Conservation (phyloP, 768 basidiomycete species). For the Kwoniella sp. region DNA sequence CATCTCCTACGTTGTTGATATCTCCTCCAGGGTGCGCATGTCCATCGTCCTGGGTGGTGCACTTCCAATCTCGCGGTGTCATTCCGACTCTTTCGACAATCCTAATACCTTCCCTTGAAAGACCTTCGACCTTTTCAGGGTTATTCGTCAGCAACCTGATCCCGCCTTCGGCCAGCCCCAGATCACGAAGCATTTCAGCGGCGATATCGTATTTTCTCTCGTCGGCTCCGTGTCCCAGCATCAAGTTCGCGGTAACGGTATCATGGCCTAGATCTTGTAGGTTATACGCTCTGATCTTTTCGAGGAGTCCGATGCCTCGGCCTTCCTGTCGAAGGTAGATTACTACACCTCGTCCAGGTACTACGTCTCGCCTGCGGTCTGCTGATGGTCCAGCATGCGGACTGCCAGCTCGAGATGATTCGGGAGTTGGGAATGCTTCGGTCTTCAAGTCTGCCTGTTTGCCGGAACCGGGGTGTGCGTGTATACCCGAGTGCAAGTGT, state of each 20-base stretch:
- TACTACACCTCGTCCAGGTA: conserved; percentile 87
- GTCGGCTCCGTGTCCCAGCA: conserved; percentile 92
- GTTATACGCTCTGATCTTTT: conserved; percentile 96
- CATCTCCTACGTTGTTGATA: conserved; percentile 33
- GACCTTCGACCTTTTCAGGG: conserved; percentile 89
- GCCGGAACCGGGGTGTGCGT: not conserved
- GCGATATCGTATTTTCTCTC: conserved; percentile 92
- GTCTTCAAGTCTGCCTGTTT: not conserved
- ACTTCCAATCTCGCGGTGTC: conserved; percentile 84
- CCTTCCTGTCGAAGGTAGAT: conserved; percentile 97
- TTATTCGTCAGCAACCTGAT: conserved; percentile 92
- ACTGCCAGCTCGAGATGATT: conserved; percentile 60
- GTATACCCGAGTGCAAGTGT: conserved; percentile 14
- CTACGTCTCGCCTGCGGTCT: conserved; percentile 54
- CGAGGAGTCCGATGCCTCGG: conserved; percentile 90
- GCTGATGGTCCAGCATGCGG: conserved; percentile 51
- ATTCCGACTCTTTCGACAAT: conserved; percentile 86
- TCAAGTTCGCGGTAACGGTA: conserved; percentile 95
- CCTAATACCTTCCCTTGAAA: conserved; percentile 77
- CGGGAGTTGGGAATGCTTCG: conserved; percentile 7
- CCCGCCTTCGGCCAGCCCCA: conserved; percentile 67
- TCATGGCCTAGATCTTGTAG: conserved; percentile 96
- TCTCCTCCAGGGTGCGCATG: conserved; percentile 41
- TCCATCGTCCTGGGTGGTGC: conserved; percentile 16
- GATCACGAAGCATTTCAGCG: conserved; percentile 81